Evolutionary conservation across 1,139 yeast species (phyloP).

Genomic region (Debaryomyces subglobosus): DNA sequence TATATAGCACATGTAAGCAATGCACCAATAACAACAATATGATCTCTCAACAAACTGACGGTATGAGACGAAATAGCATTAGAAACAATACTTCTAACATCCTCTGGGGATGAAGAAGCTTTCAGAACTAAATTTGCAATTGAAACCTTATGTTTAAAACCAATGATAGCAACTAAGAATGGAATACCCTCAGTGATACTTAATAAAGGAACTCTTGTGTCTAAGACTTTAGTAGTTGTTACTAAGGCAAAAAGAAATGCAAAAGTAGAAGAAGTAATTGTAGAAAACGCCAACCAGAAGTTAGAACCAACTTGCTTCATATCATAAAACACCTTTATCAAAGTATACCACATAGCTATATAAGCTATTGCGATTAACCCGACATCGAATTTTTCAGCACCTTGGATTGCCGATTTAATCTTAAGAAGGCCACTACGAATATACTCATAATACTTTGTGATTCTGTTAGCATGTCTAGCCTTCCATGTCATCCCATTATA

Average conservation of each 20-base stretch:
- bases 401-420: constrained; percentile 57
- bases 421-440: constrained; percentile 47
- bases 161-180: constrained; percentile 88
- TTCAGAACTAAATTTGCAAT: constrained; percentile 68
- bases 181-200: constrained; percentile 92
- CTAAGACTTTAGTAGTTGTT: constrained; percentile 60
- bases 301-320: constrained; percentile 83
- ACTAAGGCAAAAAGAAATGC: constrained; percentile 83
- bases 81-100: constrained; percentile 50
- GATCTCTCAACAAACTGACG: constrained; percentile 76
- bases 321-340: constrained; percentile 74
- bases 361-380: constrained; percentile 82
- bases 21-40: constrained; percentile 73
- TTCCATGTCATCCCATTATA: constrained; percentile 60
- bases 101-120: constrained; percentile 39
- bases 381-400: constrained; percentile 89
- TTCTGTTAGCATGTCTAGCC: constrained; percentile 63
- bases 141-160: constrained; percentile 85
- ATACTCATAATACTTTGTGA: constrained; percentile 69
- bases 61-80: constrained; percentile 71
- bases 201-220: constrained; percentile 65
- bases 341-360: constrained; percentile 86
- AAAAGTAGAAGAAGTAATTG: constrained; percentile 78
- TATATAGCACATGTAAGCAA: constrained; percentile 68
- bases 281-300: constrained; percentile 87